Base-by-base conservation (phyloP, 805 yeast genomes). In the Millerozyma acaciae region DNA sequence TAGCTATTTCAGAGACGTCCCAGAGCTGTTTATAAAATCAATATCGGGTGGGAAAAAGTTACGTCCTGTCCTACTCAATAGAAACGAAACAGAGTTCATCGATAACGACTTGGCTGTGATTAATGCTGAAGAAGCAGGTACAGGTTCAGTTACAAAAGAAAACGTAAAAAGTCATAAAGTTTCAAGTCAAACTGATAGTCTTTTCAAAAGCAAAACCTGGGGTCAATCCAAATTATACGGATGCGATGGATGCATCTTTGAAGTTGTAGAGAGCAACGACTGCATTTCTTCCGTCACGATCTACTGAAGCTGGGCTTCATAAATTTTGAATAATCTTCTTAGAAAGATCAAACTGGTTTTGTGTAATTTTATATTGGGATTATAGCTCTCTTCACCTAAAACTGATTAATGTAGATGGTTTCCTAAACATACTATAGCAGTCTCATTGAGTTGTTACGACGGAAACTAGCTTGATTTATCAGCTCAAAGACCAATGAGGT, bases 181-280 rank as follows among this genome's bases (percentile, higher is more conserved):
- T 36, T 13, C 40, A 23, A 47, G 38, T 39, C 5, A 8, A 20
- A 10, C 32, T 12, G 16, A 12, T 19, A 2, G 15, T 14, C 6
- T n/a, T 18, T 23, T 29, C 9, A 54, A 52, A 29, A 48, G 48
- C 16, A 58, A 55, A 36, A 57, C 58, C 3, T 65, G 72, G 70
- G 70, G 70, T 21, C 71, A 65, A 47, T 58, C 63, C 21, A 57
- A 57, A 34, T 40, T 68, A 28, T 62, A 64, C 40, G 70, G 72
- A n/a, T 57, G 48, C 34, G 44, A 56, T 29, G 34, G 62, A 33
- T 54, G 69, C 34, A 63, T 70, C 6, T 62, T 65, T 60, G 75
- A 70, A 34, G 72, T 67, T 13, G 47, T 65, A 8, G 60, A 62
- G 37, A 53, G 59, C 26, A 56, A 51, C 35, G 59, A 61, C 5